phyloP scores from a whole-genome alignment of 805 yeast species.

The Candida broadrunensis region DNA sequence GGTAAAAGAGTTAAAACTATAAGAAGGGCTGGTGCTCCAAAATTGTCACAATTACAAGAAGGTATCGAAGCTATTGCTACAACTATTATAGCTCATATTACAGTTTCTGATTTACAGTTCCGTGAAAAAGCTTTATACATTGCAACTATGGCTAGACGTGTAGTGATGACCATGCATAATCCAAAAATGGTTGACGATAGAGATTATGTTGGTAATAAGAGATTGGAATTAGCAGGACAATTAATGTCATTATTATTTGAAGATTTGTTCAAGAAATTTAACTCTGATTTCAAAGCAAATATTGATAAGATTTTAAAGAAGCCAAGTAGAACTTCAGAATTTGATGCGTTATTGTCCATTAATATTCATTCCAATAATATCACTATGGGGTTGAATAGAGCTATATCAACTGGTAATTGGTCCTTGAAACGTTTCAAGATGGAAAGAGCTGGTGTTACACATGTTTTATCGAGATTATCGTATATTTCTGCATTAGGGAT shows the following conservation, averaged over 20 bases:
- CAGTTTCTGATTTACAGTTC: constrained; percentile 81
- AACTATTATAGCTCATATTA: constrained; percentile 91
- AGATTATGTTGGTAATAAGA: constrained; percentile 97
- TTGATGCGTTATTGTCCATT: constrained; percentile 87
- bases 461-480: constrained; percentile 85
- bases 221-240: constrained; percentile 96
- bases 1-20: constrained; percentile 92
- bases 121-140: constrained; percentile 92
- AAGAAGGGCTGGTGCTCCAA: constrained; percentile 81
- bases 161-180: constrained; percentile 90
- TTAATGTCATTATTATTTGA: constrained; percentile 91
- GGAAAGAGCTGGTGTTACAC: constrained; percentile 99
- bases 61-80: constrained; percentile 97
- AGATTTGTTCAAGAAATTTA: constrained; percentile 95
- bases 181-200: constrained; percentile 97
- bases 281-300: constrained; percentile 89
- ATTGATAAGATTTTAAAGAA: constrained; percentile 91
- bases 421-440: constrained; percentile 96
- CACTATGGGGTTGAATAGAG: constrained; percentile 91
- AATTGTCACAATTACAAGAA: constrained; percentile 78
- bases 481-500: constrained; percentile 95
- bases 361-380: constrained; percentile 90
- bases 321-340: constrained; percentile 92
- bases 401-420: constrained; percentile 99
- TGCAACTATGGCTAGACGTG: constrained; percentile 96